Conservation (phyloP, 2,329 filamentous ascomycete species). For the Fusarium tanahbumbuense region DNA sequence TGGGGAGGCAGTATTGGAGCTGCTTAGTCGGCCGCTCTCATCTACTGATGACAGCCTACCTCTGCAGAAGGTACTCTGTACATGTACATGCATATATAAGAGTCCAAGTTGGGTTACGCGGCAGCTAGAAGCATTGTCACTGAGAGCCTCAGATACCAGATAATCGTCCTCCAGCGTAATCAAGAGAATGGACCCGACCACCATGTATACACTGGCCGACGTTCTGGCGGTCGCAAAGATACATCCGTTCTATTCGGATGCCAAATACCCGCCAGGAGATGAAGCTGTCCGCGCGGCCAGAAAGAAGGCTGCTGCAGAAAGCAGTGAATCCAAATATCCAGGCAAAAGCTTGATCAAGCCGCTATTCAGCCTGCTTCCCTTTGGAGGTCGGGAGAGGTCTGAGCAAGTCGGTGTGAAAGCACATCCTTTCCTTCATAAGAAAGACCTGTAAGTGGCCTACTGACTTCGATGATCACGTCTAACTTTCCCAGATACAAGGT, state of each 20-base stretch:
- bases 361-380: neutral
- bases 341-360: neutral
- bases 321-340: neutral
- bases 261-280: slow-evolving; percentile 48
- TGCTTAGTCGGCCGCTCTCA: accelerated
- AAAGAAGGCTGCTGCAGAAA: neutral
- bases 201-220: slow-evolving; percentile 44
- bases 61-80: neutral
- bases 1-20: too few relatives aligned
- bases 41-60: neutral
- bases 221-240: slow-evolving; percentile 50
- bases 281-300: slow-evolving; percentile 8
- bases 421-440: slow-evolving; percentile 41
- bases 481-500: slow-evolving; percentile 48
- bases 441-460: slow-evolving; percentile 34
- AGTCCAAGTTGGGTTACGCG: neutral
- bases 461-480: accelerated
- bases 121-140: neutral
- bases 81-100: neutral
- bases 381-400: neutral
- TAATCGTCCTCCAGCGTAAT: too few relatives aligned
- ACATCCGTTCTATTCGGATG: slow-evolving; percentile 52
- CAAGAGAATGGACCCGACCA: neutral
- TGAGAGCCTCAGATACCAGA: neutral
- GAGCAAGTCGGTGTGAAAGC: neutral